Conservation (phyloP, 2,329 filamentous ascomycete species). For the Chaetomiaceae sp. region DNA sequence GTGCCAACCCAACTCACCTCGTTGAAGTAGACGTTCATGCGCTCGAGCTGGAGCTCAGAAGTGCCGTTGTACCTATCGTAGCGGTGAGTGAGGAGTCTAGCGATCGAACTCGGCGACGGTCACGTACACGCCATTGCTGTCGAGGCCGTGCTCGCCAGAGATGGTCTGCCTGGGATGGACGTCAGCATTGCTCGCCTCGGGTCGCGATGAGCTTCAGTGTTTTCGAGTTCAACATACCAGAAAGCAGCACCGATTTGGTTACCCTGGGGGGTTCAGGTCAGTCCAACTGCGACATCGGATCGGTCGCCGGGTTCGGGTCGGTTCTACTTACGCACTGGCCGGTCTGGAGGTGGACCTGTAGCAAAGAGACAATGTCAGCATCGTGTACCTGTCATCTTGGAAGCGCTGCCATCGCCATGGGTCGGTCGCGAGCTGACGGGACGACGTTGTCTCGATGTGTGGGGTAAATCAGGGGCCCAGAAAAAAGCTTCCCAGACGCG, state of each 20-base stretch:
- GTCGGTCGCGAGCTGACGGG: conserved; percentile 7
- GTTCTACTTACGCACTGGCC: conserved; percentile 87
- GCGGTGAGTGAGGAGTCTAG: conserved; percentile 29
- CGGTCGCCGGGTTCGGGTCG: conserved; percentile 3
- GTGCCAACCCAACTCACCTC: conserved; percentile 23
- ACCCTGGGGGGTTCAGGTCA: conserved; percentile 60
- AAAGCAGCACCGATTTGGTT: conserved; percentile 99
- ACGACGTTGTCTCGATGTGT: conserved; percentile 18
- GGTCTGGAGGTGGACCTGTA: conserved; percentile 98
- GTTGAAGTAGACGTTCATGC: conserved; percentile 99
- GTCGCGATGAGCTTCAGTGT: neutral
- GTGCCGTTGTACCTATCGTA: conserved; percentile 82
- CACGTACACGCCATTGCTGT: conserved; percentile 90
- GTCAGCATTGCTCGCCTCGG: conserved; percentile 36
- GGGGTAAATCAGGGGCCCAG: conserved; percentile 30
- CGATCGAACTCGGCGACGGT: conserved; percentile 8
- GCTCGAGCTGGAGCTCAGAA: conserved; percentile 98
- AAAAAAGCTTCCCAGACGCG: conserved; percentile 24
- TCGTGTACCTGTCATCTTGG: conserved; percentile 21
- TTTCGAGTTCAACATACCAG: conserved; percentile 58
- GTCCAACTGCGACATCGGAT: conserved; percentile 25
- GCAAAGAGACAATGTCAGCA: conserved; percentile 53
- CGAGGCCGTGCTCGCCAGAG: conserved; percentile 90
- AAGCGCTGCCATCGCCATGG: conserved; percentile 2
- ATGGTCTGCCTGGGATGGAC: conserved; percentile 63